Conservation (phyloP, 1,139 yeast species). For the Zygoascus meyerae region DNA sequence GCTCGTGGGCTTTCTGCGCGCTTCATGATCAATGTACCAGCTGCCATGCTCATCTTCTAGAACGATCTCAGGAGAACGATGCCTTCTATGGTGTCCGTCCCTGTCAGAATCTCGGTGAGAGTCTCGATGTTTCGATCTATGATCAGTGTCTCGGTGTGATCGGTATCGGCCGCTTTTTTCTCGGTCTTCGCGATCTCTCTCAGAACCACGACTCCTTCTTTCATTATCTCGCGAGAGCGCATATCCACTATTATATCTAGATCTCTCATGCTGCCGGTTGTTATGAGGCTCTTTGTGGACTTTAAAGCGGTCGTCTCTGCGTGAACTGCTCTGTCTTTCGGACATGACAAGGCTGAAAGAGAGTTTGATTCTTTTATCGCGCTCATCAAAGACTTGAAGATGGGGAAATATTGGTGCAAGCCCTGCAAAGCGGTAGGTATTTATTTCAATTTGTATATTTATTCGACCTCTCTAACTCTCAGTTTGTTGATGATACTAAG, state of each 20-base stretch:
- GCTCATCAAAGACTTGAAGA: conserved; percentile 14
- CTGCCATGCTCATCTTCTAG: conserved; percentile 22
- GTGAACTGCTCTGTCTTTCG: no score
- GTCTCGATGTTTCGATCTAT: not conserved
- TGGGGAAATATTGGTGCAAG: conserved; percentile 43
- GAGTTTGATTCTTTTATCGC: not conserved
- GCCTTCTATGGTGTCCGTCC: conserved; percentile 10
- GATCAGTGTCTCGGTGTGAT: not conserved
- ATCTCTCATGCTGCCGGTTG: no score
- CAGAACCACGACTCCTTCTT: not conserved
- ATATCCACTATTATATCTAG: no score
- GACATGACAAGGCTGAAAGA: conserved; percentile 1
- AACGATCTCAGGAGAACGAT: conserved; percentile 1
- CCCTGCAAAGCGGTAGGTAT: conserved; percentile 38
- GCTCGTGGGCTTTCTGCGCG: conserved; percentile 11
- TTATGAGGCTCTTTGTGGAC: no score
- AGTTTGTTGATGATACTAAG: conserved; percentile 43
- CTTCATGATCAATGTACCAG: conserved; percentile 27
- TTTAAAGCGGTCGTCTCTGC: no score
- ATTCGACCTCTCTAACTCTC: conserved; percentile 3
- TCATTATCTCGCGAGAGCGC: not conserved
- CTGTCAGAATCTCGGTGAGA: conserved; percentile 11
- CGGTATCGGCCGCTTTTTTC: not conserved
- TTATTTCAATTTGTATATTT: not conserved
- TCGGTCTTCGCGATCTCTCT: not conserved